Evolutionary conservation across 1,284 basidiomycete genomes (phyloP), one percentile per base, ranked within the genome.

Genomic region (Stygiomarasmius scandens): DNA sequence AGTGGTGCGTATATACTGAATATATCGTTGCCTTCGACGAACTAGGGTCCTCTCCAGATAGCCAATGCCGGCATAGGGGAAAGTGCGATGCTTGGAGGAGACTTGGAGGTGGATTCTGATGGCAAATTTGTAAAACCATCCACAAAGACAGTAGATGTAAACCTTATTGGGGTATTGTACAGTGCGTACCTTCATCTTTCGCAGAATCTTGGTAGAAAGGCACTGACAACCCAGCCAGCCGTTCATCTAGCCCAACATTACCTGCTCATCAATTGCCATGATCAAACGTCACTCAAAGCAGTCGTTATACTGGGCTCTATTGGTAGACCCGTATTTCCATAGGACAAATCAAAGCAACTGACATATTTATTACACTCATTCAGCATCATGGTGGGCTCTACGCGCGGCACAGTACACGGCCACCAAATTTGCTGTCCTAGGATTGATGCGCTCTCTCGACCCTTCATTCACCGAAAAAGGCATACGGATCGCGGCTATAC

Each of bases 231-330:
- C 41, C 10, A 19, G 10, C 6, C 57, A 85, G 81, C 81, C 12
- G 68, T 74, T 3, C 76, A 82, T 61, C 69, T 86, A 29, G 81
- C 80, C 5, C 63, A 77, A 22, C 76, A 84, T 61, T 85, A 84
- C 63, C 68, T 86, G 16, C 67, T 66, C 36, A 59, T 75, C 10
- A 76, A 76, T 38, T 66, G 72, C 16, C 56, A 14, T 69, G 59
- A 51, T 54, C 63, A 25, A 62, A 67, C 41, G 43, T 69, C 73
- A 25, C 66, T 81, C 45, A 84, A 84, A 63, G 68, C 82, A 3
- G 62, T 86, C 32, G 71, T 85, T 38, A 67, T 86, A 22, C 73
- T 85, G 38, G 84, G 83, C 10, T 85, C 83, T 10, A 79, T 85
- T 68, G 78, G 82, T 81, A 69, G 27, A 25, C 72, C 64, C 65